Evolutionary conservation across 208 protist genomes (phyloP).

Genomic region (Leishmania martiniquensis): DNA sequence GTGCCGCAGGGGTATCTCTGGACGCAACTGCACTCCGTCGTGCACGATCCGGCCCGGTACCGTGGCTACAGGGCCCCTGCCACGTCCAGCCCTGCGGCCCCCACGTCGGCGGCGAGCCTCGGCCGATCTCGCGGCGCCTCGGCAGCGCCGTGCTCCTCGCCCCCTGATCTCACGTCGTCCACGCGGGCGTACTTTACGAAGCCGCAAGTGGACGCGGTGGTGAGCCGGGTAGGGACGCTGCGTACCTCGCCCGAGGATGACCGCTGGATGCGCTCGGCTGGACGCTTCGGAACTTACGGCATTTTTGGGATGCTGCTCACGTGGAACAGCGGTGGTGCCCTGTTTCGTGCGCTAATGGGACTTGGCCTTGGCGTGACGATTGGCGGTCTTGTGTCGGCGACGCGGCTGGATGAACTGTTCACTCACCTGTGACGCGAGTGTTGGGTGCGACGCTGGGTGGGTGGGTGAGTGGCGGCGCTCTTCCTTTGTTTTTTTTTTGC

Average conservation of each 20-base stretch:
- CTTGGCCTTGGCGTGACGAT: slow-evolving; percentile 62
- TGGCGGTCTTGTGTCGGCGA: slow-evolving; percentile 49
- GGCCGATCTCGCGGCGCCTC: background rate
- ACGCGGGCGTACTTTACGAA: slow-evolving; percentile 45
- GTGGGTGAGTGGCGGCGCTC: background rate
- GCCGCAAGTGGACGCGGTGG: slow-evolving; percentile 64
- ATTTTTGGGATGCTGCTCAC: slow-evolving; percentile 63
- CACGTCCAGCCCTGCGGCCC: background rate
- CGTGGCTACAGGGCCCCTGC: slow-evolving; percentile 30
- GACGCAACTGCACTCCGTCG: slow-evolving; percentile 33
- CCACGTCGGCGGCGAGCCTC: background rate
- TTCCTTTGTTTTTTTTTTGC: background rate
- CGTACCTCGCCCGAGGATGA: slow-evolving; percentile 57
- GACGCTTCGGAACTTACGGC: slow-evolving; percentile 61
- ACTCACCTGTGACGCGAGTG: slow-evolving; percentile 34
- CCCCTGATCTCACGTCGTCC: background rate
- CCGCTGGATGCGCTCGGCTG: slow-evolving; percentile 63
- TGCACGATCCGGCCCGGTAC: slow-evolving; percentile 41
- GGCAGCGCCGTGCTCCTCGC: background rate
- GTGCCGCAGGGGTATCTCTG: slow-evolving; percentile 38
- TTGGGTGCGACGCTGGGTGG: background rate
- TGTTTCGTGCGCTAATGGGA: slow-evolving; percentile 70
- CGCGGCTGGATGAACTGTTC: slow-evolving; percentile 63
- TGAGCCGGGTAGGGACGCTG: slow-evolving; percentile 50
- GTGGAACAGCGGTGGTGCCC: slow-evolving; percentile 68